phyloP scores from a whole-genome alignment of 306 rosid genomes.

The Quercus ilex region DNA sequence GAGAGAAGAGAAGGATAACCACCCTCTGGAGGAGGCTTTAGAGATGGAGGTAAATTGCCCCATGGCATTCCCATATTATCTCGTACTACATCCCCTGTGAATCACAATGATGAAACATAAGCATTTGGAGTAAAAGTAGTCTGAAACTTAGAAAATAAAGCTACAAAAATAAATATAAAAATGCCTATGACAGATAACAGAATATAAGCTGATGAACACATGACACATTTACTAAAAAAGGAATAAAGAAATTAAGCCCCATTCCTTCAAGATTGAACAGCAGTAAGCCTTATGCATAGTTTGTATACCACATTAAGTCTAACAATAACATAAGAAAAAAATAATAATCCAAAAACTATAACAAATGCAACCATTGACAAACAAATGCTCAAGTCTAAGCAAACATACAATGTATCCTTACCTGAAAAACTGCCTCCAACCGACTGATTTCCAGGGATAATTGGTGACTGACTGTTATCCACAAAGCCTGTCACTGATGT shows the following conservation, averaged over 20 bases:
- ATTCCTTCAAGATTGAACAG: neutral
- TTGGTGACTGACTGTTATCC: slow-evolving; percentile 27
- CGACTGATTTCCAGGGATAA: slow-evolving; percentile 21
- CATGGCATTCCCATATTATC: slow-evolving; percentile 46
- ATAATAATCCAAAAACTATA: neutral
- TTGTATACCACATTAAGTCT: neutral
- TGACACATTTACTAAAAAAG: neutral
- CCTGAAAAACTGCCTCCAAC: slow-evolving; percentile 33
- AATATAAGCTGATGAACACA: neutral
- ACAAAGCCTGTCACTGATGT: slow-evolving; percentile 12
- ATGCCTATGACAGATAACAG: neutral
- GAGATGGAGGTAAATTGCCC: slow-evolving; percentile 76
- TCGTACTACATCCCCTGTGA: slow-evolving; percentile 43
- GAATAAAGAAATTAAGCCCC: neutral
- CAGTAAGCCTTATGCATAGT: neutral
- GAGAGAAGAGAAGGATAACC: slow-evolving; percentile 53
- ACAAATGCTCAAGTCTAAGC: neutral
- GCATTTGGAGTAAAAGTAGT: neutral
- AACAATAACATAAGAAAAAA: neutral
- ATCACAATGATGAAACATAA: slow-evolving; percentile 3
- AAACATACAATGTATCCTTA: slow-evolving; percentile 15
- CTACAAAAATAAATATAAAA: neutral
- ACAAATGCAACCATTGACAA: neutral
- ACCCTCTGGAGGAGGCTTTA: slow-evolving; percentile 67
- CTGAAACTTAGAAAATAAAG: neutral